phyloP scores from a whole-genome alignment of 2,329 filamentous ascomycete genomes.

The Apiospora pterosperma region DNA sequence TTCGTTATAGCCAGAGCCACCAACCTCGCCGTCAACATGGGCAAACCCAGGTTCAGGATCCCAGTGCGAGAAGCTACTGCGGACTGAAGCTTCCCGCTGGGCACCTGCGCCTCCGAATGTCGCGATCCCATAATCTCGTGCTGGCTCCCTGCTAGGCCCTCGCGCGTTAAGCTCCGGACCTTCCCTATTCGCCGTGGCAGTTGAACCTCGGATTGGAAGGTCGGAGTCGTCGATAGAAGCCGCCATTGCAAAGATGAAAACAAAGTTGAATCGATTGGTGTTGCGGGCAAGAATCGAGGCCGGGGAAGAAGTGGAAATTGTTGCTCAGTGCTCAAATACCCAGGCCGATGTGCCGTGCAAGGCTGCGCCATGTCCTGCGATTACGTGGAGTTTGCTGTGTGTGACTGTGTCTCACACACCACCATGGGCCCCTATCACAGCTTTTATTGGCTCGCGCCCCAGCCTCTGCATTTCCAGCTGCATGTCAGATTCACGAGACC shows the following conservation, averaged over 20 bases:
- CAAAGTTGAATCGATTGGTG: no score
- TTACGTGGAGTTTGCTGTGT: neutral
- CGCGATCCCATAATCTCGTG: neutral
- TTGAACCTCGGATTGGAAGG: no score
- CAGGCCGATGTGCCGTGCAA: neutral
- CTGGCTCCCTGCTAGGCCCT: neutral
- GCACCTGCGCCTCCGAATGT: neutral
- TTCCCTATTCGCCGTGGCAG: neutral
- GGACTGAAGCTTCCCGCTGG: constrained; percentile 7
- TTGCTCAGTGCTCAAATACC: no score
- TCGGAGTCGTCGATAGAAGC: neutral
- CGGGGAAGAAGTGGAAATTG: neutral
- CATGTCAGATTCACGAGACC: neutral
- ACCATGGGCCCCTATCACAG: neutral
- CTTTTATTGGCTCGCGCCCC: neutral
- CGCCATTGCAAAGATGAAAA: neutral
- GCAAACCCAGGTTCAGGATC: constrained; percentile 35
- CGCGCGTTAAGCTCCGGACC: neutral
- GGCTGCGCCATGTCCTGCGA: neutral
- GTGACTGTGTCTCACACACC: neutral
- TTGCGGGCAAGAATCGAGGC: neutral
- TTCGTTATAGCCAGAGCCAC: constrained; percentile 44
- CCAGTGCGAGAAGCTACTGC: constrained; percentile 26
- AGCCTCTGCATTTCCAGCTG: neutral
- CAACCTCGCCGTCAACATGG: constrained; percentile 39